phyloP scores from a whole-genome alignment of 1,284 basidiomycete species.

The Leucoagaricus sp. region DNA sequence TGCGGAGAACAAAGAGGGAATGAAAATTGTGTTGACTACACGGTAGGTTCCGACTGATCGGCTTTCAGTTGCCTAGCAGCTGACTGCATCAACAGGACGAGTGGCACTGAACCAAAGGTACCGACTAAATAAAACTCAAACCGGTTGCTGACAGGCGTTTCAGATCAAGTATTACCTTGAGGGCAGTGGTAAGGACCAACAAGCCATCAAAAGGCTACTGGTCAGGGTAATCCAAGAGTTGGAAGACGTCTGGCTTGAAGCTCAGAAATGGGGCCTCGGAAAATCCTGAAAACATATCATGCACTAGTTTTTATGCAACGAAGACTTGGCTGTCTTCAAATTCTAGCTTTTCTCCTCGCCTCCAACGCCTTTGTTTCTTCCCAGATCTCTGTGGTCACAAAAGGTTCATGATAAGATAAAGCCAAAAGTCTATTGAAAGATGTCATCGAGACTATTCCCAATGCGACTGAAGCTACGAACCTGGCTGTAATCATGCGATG shows the following conservation, averaged over 20 bases:
- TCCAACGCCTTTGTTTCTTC: constrained; percentile 48
- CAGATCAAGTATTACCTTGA: constrained; percentile 87
- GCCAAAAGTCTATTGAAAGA: constrained; percentile 45
- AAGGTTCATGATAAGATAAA: constrained; percentile 45
- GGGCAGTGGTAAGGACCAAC: constrained; percentile 57
- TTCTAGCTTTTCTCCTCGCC: constrained; percentile 22
- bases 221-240: constrained; percentile 58
- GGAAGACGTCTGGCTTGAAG: constrained; percentile 68
- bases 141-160: background rate
- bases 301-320: constrained; percentile 3
- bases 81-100: constrained; percentile 52
- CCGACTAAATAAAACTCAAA: background rate
- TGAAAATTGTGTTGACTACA: constrained; percentile 63
- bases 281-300: constrained; percentile 35
- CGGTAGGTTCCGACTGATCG: constrained; percentile 42
- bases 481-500: constrained; percentile 64
- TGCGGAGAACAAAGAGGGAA: constrained; percentile 45
- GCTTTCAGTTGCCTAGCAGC: background rate
- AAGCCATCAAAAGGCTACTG: constrained; percentile 48
- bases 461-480: constrained; percentile 36
- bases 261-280: constrained; percentile 53
- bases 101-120: constrained; percentile 88
- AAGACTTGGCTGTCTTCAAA: too few species aligned
- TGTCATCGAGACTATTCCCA: background rate
- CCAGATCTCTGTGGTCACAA: constrained; percentile 50